Evolutionary conservation across 306 rosid genomes (phyloP), one percentile per base, ranked within the genome.

Genomic region (Bauhinia variegata): DNA sequence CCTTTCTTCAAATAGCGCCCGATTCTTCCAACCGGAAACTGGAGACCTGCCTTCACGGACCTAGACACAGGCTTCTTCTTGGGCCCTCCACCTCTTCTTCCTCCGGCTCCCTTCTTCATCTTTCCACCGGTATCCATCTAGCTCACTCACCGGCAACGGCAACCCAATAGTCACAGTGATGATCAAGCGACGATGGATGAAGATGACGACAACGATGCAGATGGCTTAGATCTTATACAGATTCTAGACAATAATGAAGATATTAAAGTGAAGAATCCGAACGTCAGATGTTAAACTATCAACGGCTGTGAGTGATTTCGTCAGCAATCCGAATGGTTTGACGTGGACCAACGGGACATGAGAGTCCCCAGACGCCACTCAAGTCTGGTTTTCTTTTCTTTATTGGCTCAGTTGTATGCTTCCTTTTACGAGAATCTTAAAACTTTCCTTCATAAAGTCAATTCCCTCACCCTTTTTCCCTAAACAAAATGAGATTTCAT

Each of bases 1-100:
- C 95, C 95, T 32, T 88, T 80, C 84, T 88, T 88, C 72, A 88
- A 60, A 72, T 83, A 88, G 0, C 95, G 84, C 0, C 91, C 95
- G n/a, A 88, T 83, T n/a, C 95, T 74, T 13, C 95, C 95, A 5
- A 88, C 95, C 8, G 95, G 95, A 30, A 88, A 88, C 36, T 88
- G 95, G 13, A 88, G 84, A 10, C 95, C 95, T 14, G 95, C 88
- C 33, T 75, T 88, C 8, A 79, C 77, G 18, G 95, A 88, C 43
- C 85, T 73, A 0, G 95, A 71, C 9, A 88, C 91, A 0, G 95
- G 62, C 82, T 88, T 88, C 91, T 88, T 88, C 85, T 81, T 88
- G 0, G 95, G 91, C 1, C 95, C 95, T 0, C 91, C 88, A 0
- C 85, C 95, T 55, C 63, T 83, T 51, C 95, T 76, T 12, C 91